Conservation (phyloP, 2,329 filamentous ascomycete genomes). For the Calonectria montana region DNA sequence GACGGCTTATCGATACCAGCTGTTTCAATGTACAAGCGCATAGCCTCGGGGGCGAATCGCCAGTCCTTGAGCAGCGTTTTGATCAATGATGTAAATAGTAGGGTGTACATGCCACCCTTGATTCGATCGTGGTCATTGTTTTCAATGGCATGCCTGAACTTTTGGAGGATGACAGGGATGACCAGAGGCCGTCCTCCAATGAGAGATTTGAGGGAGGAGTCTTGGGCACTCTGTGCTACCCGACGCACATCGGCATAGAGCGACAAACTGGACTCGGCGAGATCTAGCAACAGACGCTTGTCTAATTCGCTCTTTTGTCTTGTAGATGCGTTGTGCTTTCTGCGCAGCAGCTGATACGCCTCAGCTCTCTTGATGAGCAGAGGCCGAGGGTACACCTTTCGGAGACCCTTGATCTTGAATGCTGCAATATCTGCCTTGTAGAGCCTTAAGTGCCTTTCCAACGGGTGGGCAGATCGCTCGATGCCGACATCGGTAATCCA, state of each 20-base stretch:
- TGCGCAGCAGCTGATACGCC: slow-evolving; percentile 92
- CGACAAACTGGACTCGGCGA: slow-evolving; percentile 90
- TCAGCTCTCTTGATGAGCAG: slow-evolving; percentile 93
- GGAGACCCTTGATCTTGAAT: slow-evolving; percentile 92
- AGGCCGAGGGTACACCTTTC: slow-evolving; percentile 92
- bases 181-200: slow-evolving; percentile 89
- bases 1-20: slow-evolving; percentile 93
- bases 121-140: slow-evolving; percentile 88
- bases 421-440: slow-evolving; percentile 88
- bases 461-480: slow-evolving; percentile 91
- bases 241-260: slow-evolving; percentile 96
- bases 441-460: slow-evolving; percentile 87
- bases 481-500: slow-evolving; percentile 99
- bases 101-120: slow-evolving; percentile 92
- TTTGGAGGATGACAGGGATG: slow-evolving; percentile 86
- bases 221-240: slow-evolving; percentile 90
- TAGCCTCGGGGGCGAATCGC: slow-evolving; percentile 91
- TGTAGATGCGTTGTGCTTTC: slow-evolving; percentile 92
- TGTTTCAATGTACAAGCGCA: slow-evolving; percentile 90
- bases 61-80: slow-evolving; percentile 92
- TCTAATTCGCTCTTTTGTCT: slow-evolving; percentile 92
- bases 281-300: slow-evolving; percentile 83
- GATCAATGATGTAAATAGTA: slow-evolving; percentile 88
- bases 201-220: slow-evolving; percentile 92
- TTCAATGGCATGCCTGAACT: slow-evolving; percentile 81